Conservation (phyloP, 768 basidiomycete genomes). For the Mycena floridula region DNA sequence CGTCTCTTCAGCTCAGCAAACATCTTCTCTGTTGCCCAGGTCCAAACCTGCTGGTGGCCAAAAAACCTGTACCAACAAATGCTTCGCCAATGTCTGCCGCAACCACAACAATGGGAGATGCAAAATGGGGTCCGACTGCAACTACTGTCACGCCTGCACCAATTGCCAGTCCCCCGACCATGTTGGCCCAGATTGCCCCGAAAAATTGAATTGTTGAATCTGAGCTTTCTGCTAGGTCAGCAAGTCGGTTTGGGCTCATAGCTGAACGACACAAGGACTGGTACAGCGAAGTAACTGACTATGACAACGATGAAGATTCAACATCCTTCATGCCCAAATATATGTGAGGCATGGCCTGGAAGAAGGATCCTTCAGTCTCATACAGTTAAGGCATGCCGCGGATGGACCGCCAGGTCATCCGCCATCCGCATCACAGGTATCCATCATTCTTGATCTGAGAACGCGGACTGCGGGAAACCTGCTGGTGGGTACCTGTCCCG, state of each 20-base stretch:
- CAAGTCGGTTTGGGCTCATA: too few species aligned
- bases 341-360: neutral
- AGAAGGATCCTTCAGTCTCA: neutral
- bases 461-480: too few species aligned
- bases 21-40: too few species aligned
- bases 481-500: too few species aligned
- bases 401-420: too few species aligned
- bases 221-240: neutral
- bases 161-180: neutral
- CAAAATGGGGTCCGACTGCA: neutral
- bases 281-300: neutral
- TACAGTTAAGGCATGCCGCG: too few species aligned
- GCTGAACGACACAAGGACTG: too few species aligned
- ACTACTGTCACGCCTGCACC: neutral
- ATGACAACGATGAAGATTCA: neutral
- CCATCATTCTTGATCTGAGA: too few species aligned
- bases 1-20: too few species aligned
- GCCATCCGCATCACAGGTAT: too few species aligned
- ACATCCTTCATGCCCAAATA: neutral
- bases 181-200: neutral
- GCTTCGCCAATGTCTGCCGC: neutral
- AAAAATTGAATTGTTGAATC: neutral
- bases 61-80: too few species aligned
- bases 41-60: too few species aligned
- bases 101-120: neutral